Evolutionary conservation across 495 filamentous ascomycete genomes (phyloP), one percentile per base, ranked within the genome.

Genomic region (Aspergillus indologenus): DNA sequence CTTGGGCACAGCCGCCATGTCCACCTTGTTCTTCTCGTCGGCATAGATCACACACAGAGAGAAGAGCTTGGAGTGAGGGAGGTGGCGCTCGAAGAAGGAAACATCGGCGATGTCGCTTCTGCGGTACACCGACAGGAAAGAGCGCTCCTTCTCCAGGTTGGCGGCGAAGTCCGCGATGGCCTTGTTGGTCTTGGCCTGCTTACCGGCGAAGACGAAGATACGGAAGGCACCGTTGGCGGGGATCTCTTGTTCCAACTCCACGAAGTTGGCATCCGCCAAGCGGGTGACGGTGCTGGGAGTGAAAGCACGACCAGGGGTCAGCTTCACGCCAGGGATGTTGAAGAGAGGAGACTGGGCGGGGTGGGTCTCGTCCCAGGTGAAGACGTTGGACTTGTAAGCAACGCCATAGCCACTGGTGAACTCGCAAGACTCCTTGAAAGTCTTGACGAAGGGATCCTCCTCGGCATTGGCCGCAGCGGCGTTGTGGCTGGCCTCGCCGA

Each of bases 141-240:
- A 90, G 51, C 71, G 73, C 65, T 84, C 83, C 68, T 82, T 83
- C 53, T 79, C 70, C 23, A 93, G 72, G 69, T 85, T 79, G 45
- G 78, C 70, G 9, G 86, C 86, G 45, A 95, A 78, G 68, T 92
- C 89, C 18, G 76, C 63, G 34, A 95, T 74, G 4, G 91, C 89
- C 55, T 75, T 77, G 56, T 75, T 71, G 18, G 83, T 87, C 53
- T 74, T 71, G 12, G 71, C 61, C 56, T 87, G 88, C 29, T 81
- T 82, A 58, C 91, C 91, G 45, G 84, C 90, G 65, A 95, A 94
- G 60, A 96, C 67, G 66, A 90, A 95, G 65, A 96, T 81, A 31
- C 90, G 83, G 81, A 91, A 96, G 11, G 91, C 85, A 56, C 91
- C 91, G 72, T 95, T 95, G 53, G 90, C 78, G 0, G 91, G 91